These are phyloP conservation scores for Leishmania tarentolae DNA, from an alignment of 208 protist genomes.

Conservation along the genomic window DNA sequence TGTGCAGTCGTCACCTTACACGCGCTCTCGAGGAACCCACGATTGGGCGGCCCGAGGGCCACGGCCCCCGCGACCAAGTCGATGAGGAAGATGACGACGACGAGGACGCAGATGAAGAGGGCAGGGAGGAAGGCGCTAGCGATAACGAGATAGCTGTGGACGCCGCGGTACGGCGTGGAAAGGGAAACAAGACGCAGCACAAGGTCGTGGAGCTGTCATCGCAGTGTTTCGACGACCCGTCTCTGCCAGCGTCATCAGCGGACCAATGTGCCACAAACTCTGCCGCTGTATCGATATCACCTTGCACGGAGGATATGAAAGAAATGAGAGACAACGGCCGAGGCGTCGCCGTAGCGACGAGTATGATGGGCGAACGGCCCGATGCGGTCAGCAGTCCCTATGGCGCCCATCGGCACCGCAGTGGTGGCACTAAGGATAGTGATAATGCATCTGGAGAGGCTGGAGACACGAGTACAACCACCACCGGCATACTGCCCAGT, in stretches of 20 bases:
- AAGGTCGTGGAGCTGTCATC: not conserved
- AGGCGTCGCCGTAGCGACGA: not conserved
- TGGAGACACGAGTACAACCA: not conserved
- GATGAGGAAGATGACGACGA: conserved; percentile 29
- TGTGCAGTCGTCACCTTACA: conserved; percentile 16
- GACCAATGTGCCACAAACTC: not conserved
- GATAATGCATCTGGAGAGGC: not conserved
- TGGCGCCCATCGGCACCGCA: not conserved
- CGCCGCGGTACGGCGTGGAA: not conserved
- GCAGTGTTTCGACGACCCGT: not conserved
- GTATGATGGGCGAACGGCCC: not conserved
- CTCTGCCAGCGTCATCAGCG: not conserved
- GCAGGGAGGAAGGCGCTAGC: not conserved
- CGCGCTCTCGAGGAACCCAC: conserved; percentile 25
- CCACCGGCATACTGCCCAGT: not conserved
- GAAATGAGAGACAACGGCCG: not conserved
- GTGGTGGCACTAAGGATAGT: not conserved
- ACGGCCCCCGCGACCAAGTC: conserved; percentile 31
- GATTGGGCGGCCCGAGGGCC: conserved; percentile 34
- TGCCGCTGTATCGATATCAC: not conserved
- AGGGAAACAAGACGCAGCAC: not conserved
- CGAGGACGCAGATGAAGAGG: not conserved
- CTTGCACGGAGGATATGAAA: not conserved
- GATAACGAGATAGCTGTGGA: not conserved
- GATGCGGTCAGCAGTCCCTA: not conserved